Percentiles rank a stretch among this genome's conserved stretches.
phyloP scores from a whole-genome alignment of 2,329 filamentous ascomycete genomes.

The Phyllosticta capitalensis region DNA sequence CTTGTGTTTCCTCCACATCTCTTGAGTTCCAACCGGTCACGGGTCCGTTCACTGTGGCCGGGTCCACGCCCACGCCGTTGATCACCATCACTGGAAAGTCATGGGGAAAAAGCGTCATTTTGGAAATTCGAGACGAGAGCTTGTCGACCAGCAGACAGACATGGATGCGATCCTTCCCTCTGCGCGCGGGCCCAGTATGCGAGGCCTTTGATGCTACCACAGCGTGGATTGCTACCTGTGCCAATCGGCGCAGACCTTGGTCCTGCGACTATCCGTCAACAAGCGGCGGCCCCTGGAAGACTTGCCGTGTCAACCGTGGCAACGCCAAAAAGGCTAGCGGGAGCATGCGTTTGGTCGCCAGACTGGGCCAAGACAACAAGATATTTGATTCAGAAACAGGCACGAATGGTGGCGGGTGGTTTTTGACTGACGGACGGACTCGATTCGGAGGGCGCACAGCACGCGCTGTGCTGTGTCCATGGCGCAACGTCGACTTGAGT shows the following conservation, averaged over 20 bases:
- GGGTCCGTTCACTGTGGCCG: neutral
- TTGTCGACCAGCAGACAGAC: neutral
- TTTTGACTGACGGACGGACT: slow-evolving; percentile 3
- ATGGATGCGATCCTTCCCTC: neutral
- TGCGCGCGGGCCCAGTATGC: neutral
- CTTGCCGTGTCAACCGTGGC: slow-evolving; percentile 1
- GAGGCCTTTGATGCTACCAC: neutral
- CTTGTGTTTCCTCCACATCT: neutral
- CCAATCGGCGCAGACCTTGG: slow-evolving; percentile 3
- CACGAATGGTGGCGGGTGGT: neutral
- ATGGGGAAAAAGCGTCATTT: neutral
- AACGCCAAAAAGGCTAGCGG: neutral
- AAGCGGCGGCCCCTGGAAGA: slow-evolving; percentile 5
- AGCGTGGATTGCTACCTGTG: neutral
- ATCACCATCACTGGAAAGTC: neutral
- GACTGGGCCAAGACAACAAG: neutral
- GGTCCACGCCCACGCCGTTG: neutral
- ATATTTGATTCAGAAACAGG: neutral
- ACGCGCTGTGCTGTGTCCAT: neutral
- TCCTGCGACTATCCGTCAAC: slow-evolving; percentile 3
- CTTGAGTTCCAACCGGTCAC: neutral
- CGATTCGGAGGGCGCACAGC: neutral
- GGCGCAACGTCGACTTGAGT: neutral
- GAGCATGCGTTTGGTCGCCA: neutral
- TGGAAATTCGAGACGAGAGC: neutral